A percentile compares a stretch with the other conserved stretches of the same genome.
Evolutionary conservation across 1,284 basidiomycete species (phyloP).

Genomic region (Sparassis latifolia): DNA sequence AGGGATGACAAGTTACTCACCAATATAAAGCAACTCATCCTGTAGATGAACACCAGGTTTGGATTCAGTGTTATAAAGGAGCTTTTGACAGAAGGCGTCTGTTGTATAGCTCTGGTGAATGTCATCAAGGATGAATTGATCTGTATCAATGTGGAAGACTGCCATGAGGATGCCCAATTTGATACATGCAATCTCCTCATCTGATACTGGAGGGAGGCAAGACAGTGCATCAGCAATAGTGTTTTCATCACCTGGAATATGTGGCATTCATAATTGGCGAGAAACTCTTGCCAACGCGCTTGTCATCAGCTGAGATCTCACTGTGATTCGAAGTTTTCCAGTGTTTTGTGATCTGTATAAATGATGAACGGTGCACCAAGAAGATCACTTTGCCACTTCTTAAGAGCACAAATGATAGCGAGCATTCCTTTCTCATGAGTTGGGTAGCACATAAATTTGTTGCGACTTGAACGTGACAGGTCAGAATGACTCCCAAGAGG

Average conservation of each 20-base stretch:
- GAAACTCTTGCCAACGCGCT: constrained; percentile 29
- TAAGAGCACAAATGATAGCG: constrained; percentile 13
- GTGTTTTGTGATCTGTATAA: constrained; percentile 33
- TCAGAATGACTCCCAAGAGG: constrained; percentile 3
- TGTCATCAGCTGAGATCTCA: constrained; percentile 28
- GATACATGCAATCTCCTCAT: neutral
- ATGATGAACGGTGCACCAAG: constrained; percentile 23
- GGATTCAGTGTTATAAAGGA: neutral
- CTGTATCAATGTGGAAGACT: neutral
- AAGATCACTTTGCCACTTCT: constrained; percentile 28
- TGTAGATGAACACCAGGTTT: neutral
- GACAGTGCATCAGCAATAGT: constrained; percentile 25
- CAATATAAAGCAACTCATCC: constrained; percentile 25
- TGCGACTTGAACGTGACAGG: constrained; percentile 12
- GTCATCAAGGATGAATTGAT: neutral
- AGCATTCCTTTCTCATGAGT: constrained; percentile 23
- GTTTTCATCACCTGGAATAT: constrained; percentile 31
- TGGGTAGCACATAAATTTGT: constrained; percentile 16
- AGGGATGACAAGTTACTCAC: constrained; percentile 21
- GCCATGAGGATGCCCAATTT: neutral
- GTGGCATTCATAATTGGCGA: constrained; percentile 29
- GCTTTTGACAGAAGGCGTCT: neutral
- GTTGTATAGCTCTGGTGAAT: neutral
- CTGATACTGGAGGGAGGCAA: constrained; percentile 5
- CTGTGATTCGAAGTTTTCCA: constrained; percentile 32